phyloP scores from a whole-genome alignment of 306 rosid genomes.

The Acacia confusa region DNA sequence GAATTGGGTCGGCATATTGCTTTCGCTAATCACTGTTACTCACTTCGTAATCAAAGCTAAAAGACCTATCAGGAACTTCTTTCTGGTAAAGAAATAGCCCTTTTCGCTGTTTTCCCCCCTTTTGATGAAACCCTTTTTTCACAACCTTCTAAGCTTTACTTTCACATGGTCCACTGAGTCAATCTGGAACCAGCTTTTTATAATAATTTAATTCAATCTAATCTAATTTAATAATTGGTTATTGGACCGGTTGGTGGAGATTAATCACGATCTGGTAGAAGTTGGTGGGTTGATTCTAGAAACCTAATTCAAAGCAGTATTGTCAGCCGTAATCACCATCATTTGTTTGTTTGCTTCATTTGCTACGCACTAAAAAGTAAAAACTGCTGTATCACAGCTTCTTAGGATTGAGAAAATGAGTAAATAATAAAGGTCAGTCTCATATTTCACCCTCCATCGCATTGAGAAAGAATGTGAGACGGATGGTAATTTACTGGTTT shows the following conservation, averaged over 20 bases:
- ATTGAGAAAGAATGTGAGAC: background rate
- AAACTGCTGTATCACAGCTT: no score
- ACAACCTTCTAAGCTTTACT: background rate
- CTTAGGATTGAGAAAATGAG: no score
- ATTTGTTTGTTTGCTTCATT: no score
- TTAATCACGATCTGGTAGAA: no score
- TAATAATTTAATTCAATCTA: background rate
- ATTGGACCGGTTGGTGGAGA: no score
- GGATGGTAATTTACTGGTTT: background rate
- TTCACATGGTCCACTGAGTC: background rate
- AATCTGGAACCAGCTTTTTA: background rate
- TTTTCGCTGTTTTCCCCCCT: no score
- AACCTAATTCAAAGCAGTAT: no score
- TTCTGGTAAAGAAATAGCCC: background rate
- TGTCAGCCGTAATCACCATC: no score
- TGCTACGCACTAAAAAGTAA: no score
- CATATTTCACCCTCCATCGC: background rate
- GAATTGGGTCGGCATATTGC: background rate
- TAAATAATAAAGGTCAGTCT: background rate
- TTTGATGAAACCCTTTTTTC: no score
- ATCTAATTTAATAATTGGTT: no score
- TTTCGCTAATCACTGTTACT: background rate
- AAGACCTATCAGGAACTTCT: background rate
- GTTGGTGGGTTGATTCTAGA: no score
- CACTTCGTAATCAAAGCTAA: background rate